Percentiles rank a stretch among this genome's conserved stretches.
These are phyloP conservation scores for Leishmania lainsoni DNA, from an alignment of 208 protist species.

Conservation along the genomic window DNA sequence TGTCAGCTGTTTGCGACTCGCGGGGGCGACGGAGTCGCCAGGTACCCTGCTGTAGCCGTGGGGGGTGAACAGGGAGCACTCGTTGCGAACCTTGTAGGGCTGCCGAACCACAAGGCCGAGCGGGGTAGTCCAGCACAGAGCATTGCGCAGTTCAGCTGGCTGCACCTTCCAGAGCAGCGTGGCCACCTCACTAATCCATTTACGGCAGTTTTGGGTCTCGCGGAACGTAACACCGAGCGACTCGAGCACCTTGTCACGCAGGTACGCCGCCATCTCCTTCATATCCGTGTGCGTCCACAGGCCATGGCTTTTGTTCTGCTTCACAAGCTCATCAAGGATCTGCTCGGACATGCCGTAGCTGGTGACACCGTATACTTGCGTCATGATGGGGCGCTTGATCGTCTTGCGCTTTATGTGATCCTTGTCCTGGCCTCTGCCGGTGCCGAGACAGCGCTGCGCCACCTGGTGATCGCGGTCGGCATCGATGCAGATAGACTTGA, in stretches of 20 bases:
- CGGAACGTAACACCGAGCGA: constrained; percentile 88
- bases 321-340: constrained; percentile 92
- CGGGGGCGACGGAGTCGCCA: constrained; percentile 69
- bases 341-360: constrained; percentile 96
- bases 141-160: constrained; percentile 80
- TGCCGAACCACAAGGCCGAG: constrained; percentile 97
- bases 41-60: constrained; percentile 77
- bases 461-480: constrained; percentile 79
- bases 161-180: constrained; percentile 80
- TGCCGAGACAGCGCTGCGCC: constrained; percentile 85
- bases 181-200: constrained; percentile 83
- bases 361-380: constrained; percentile 97
- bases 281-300: constrained; percentile 91
- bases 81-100: constrained; percentile 92
- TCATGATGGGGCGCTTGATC: constrained; percentile 99
- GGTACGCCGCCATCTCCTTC: constrained; percentile 89
- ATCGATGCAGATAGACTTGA: constrained; percentile 84
- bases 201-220: constrained; percentile 88
- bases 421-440: constrained; percentile 81
- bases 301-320: constrained; percentile 92
- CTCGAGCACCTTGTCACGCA: constrained; percentile 90
- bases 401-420: constrained; percentile 96
- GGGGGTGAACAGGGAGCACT: constrained; percentile 80
- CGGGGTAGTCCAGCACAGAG: constrained; percentile 95
- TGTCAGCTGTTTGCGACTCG: constrained; percentile 89